Percentiles rank a stretch among this genome's conserved stretches.
Evolutionary conservation across 2,329 filamentous ascomycete species (phyloP).

Genomic region (Fusarium sp.): DNA sequence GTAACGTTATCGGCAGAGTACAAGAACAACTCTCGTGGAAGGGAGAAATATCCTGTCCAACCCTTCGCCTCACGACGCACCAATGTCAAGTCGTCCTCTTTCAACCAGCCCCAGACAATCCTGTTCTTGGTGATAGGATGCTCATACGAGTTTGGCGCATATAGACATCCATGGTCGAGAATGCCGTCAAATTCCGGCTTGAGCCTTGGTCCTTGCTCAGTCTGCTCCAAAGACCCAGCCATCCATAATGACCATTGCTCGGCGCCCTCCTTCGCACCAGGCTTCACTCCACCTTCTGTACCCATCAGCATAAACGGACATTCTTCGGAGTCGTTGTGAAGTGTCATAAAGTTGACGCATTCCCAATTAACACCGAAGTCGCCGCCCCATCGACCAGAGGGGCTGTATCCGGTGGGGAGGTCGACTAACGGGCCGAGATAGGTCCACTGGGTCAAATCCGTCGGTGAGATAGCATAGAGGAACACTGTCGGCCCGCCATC

Average conservation of each 20-base stretch:
- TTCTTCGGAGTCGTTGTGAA: constrained; percentile 50
- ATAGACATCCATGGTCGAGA: constrained; percentile 62
- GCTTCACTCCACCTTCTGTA: constrained; percentile 55
- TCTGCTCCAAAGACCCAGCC: constrained; percentile 50
- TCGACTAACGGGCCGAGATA: constrained; percentile 59
- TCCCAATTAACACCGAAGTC: constrained; percentile 66
- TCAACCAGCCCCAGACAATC: constrained; percentile 63
- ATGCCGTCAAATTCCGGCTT: constrained; percentile 57
- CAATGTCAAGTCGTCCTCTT: constrained; percentile 62
- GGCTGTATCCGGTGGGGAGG: constrained; percentile 54
- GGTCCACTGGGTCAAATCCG: constrained; percentile 58
- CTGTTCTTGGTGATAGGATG: constrained; percentile 57
- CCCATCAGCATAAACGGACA: constrained; percentile 60
- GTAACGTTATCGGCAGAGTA: constrained; percentile 54
- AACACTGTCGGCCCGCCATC: constrained; percentile 59
- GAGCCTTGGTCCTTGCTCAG: constrained; percentile 38
- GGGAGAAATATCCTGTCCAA: constrained; percentile 62
- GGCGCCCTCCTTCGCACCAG: constrained; percentile 32
- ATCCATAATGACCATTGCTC: constrained; percentile 56
- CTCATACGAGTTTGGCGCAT: constrained; percentile 63
- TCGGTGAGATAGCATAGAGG: constrained; percentile 57
- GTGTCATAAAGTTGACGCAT: constrained; percentile 60
- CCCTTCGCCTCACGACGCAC: constrained; percentile 57
- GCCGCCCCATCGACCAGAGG: constrained; percentile 59
- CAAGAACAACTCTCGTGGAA: constrained; percentile 60